A percentile compares a stretch with the other conserved stretches of the same genome.
Evolutionary conservation across 495 filamentous ascomycete species (phyloP).

Genomic region (Lindgomyces ingoldianus): DNA sequence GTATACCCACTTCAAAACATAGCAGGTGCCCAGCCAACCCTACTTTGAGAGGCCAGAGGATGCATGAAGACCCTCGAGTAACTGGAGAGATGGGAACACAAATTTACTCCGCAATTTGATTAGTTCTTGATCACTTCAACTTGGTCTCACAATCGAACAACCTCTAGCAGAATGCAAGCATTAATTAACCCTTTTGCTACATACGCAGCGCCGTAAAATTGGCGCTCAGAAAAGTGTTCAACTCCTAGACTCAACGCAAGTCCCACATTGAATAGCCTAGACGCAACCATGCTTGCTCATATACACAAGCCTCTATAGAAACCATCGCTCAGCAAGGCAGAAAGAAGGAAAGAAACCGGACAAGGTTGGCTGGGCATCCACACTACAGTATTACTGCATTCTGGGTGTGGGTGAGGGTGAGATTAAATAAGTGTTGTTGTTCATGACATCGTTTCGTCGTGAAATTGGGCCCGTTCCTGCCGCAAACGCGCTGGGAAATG

Average conservation of each 20-base stretch:
- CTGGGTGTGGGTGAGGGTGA: background rate
- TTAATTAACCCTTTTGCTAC: background rate
- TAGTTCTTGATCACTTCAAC: too few relatives aligned
- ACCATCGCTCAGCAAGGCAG: background rate
- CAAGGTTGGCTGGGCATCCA: background rate
- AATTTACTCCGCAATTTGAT: too few relatives aligned
- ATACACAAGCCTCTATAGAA: conserved; percentile 4
- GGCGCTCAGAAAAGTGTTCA: background rate
- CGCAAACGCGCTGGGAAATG: conserved; percentile 9
- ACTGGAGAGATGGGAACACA: too few relatives aligned
- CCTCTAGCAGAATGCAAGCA: background rate
- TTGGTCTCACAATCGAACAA: background rate
- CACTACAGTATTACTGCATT: background rate
- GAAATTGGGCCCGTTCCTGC: background rate
- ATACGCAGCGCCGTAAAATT: background rate
- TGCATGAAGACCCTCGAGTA: too few relatives aligned
- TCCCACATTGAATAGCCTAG: background rate
- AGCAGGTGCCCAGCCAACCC: too few relatives aligned
- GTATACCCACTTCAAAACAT: too few relatives aligned
- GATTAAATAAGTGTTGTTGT: conserved; percentile 16
- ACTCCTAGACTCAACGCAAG: background rate
- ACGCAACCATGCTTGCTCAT: background rate
- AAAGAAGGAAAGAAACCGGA: conserved; percentile 5
- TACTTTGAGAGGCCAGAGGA: too few relatives aligned
- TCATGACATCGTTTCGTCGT: conserved; percentile 36